Evolutionary conservation across 331 rosid species (phyloP).

Genomic region (Malus hybrid): DNA sequence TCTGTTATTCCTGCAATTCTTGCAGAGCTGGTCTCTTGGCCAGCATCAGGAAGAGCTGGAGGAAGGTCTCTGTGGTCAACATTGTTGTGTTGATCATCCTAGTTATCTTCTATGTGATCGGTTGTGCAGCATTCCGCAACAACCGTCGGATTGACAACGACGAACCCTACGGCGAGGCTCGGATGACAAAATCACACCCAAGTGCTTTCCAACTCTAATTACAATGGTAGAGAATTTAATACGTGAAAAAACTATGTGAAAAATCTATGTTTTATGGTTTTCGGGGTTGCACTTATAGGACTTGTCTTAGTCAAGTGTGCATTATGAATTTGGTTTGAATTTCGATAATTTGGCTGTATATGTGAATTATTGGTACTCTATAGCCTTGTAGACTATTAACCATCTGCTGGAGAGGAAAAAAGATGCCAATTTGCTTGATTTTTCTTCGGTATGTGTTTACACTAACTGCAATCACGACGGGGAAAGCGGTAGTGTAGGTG

Average conservation of each 20-base stretch:
- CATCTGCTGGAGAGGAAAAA: too few relatives aligned
- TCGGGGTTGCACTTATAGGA: background rate
- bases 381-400: background rate
- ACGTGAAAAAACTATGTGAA: background rate
- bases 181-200: slow-evolving; percentile 79
- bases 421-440: too few relatives aligned
- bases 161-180: slow-evolving; percentile 67
- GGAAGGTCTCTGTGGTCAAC: slow-evolving; percentile 87
- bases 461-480: too few relatives aligned
- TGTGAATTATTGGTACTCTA: background rate
- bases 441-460: too few relatives aligned
- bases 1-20: slow-evolving; percentile 71
- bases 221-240: background rate
- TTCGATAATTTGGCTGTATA: slow-evolving; percentile 1
- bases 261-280: background rate
- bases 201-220: slow-evolving; percentile 42
- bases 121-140: slow-evolving; percentile 74
- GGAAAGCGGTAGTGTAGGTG: too few relatives aligned
- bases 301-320: background rate
- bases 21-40: slow-evolving; percentile 89
- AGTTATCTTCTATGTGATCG: slow-evolving; percentile 58
- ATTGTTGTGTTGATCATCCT: slow-evolving; percentile 66
- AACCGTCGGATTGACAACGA: slow-evolving; percentile 69
- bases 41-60: slow-evolving; percentile 81
- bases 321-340: background rate